A percentile compares a stretch with the other conserved stretches of the same genome.
phyloP scores from a whole-genome alignment of 192 early-diverging fungal species.

The Rhizophagus sp. region DNA sequence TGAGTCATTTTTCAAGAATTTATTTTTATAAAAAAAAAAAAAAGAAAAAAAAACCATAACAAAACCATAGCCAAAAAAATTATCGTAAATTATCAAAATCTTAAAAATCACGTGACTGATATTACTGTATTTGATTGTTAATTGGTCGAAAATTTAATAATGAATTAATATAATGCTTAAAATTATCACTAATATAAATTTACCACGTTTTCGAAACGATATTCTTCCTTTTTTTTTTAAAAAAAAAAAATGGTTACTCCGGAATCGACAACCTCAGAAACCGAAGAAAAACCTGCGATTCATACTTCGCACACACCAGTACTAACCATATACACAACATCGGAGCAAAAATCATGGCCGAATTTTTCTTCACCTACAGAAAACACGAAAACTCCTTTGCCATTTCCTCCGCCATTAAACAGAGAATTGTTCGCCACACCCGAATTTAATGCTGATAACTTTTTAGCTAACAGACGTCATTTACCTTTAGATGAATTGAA shows the following conservation, averaged over 20 bases:
- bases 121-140: too few species aligned
- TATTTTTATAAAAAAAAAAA: too few species aligned
- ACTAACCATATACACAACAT: neutral
- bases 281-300: neutral
- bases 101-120: too few species aligned
- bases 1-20: constrained; percentile 28
- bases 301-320: neutral
- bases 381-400: constrained; percentile 2
- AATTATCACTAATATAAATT: too few species aligned
- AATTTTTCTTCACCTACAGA: neutral
- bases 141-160: too few species aligned
- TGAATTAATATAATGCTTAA: too few species aligned
- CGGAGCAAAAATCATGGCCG: neutral
- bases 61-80: too few species aligned
- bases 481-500: constrained; percentile 68
- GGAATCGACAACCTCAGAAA: neutral
- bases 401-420: constrained; percentile 18
- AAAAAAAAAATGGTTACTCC: neutral
- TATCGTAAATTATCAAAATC: too few species aligned
- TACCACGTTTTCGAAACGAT: neutral
- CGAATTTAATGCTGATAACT: constrained; percentile 62
- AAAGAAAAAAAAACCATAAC: too few species aligned
- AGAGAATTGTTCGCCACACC: constrained; percentile 31
- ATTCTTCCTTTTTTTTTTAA: neutral
- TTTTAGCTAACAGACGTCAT: constrained; percentile 65